phyloP scores from a whole-genome alignment of 106 monocot species.

The Acorus calamus region DNA sequence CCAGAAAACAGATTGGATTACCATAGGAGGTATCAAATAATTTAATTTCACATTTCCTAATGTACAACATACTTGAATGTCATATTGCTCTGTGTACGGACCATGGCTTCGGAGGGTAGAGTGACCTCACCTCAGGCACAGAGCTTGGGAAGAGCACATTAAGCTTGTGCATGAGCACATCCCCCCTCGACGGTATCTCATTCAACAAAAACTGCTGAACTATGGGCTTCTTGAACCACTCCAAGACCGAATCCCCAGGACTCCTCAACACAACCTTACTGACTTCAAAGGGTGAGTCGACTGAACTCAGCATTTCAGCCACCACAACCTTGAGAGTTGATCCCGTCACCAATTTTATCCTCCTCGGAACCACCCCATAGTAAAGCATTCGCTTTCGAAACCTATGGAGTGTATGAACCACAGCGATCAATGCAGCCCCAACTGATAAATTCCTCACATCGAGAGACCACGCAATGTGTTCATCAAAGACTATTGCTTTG shows the following conservation, averaged over 20 bases:
- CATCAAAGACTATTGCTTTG: constrained; percentile 95
- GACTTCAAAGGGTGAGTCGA: constrained; percentile 94
- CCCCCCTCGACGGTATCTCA: constrained; percentile 78
- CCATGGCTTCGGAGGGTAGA: constrained; percentile 29
- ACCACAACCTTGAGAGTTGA: constrained; percentile 85
- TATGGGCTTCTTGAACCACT: constrained; percentile 97
- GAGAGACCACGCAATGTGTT: constrained; percentile 96
- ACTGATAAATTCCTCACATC: constrained; percentile 81
- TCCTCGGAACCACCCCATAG: constrained; percentile 84
- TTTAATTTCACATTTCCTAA: no score
- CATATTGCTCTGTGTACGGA: constrained; percentile 16
- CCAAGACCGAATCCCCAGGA: constrained; percentile 73
- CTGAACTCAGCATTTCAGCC: constrained; percentile 51
- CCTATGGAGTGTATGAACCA: constrained; percentile 91
- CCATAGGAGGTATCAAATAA: no score
- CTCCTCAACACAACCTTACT: constrained; percentile 93
- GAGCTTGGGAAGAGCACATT: constrained; percentile 94
- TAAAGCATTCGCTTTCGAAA: constrained; percentile 97
- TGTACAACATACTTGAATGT: no score
- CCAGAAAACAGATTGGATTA: no score
- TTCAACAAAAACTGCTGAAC: constrained; percentile 95
- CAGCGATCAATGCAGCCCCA: constrained; percentile 79
- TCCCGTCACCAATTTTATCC: constrained; percentile 89
- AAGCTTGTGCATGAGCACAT: constrained; percentile 87
- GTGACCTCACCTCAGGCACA: constrained; percentile 61